These are phyloP conservation scores for Argentina anserina DNA, from an alignment of 306 rosid genomes.

Conservation along the genomic window DNA sequence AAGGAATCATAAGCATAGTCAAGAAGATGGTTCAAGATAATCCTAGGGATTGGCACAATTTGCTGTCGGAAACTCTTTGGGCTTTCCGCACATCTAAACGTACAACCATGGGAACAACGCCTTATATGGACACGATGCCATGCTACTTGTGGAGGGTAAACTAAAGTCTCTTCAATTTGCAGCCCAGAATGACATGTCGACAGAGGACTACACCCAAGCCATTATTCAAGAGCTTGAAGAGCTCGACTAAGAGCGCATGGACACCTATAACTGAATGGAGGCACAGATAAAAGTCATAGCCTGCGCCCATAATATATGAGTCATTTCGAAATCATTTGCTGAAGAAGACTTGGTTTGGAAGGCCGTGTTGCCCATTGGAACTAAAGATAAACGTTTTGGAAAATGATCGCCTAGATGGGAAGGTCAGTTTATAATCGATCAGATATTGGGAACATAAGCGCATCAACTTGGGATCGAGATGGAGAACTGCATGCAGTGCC, in stretches of 20 bases:
- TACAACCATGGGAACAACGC: too few relatives aligned
- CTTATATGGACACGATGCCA: too few relatives aligned
- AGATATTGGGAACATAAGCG: background rate
- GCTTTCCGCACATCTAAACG: too few relatives aligned
- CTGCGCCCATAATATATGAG: background rate
- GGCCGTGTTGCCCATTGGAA: background rate
- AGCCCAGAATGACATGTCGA: background rate
- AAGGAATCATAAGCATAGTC: too few relatives aligned
- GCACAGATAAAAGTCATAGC: conserved; percentile 34
- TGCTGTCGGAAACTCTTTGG: too few relatives aligned
- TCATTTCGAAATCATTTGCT: background rate
- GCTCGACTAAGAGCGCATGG: background rate
- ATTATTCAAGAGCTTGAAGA: background rate
- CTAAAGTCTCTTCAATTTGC: background rate
- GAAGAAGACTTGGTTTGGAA: background rate
- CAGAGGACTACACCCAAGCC: background rate
- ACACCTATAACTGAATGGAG: background rate
- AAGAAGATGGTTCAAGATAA: too few relatives aligned
- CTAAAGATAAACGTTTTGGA: background rate
- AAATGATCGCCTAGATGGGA: background rate
- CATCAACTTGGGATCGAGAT: background rate
- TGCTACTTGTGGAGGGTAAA: background rate
- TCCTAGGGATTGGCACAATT: too few relatives aligned
- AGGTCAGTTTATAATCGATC: background rate
- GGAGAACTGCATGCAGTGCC: background rate